A percentile compares a stretch with the other conserved stretches of the same genome.
These are phyloP conservation scores for Curvularia hawaiiensis DNA, from an alignment of 2,329 filamentous ascomycete species.

Conservation along the genomic window DNA sequence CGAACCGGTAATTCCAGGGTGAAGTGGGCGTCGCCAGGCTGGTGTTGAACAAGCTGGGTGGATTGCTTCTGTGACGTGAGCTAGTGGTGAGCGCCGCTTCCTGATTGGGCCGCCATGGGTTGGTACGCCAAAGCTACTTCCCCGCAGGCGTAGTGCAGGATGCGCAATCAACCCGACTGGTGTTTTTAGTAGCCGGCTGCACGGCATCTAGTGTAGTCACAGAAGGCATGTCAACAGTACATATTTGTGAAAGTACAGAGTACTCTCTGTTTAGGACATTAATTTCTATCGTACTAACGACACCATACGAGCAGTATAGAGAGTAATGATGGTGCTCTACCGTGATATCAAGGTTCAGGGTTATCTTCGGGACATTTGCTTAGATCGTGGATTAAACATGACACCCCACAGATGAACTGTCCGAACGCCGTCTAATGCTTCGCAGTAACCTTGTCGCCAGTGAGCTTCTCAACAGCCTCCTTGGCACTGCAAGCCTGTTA, in stretches of 20 bases:
- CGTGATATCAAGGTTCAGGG: conserved; percentile 5
- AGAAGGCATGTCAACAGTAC: not conserved
- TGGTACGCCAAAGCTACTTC: not conserved
- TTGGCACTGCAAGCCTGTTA: conserved; percentile 59
- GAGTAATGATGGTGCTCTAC: not conserved
- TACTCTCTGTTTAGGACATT: conserved; percentile 13
- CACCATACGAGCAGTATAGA: not conserved
- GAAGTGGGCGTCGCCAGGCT: conserved; percentile 5
- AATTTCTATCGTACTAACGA: conserved; percentile 13
- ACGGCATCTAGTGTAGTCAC: no score
- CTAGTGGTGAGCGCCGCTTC: conserved; percentile 8
- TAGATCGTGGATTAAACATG: conserved; percentile 10
- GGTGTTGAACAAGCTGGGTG: not conserved
- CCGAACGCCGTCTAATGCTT: conserved; percentile 61
- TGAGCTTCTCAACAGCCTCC: conserved; percentile 68
- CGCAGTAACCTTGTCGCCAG: conserved; percentile 66
- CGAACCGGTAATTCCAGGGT: not conserved
- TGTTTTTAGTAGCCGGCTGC: not conserved
- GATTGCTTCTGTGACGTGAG: conserved; percentile 12
- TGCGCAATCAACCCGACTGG: not conserved
- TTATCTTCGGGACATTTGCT: conserved; percentile 4
- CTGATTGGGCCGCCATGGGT: conserved; percentile 3
- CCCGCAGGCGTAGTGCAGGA: not conserved
- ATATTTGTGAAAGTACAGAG: not conserved
- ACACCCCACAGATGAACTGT: conserved; percentile 11